Conservation (phyloP, 805 yeast genomes). For the Candida ponderosae region DNA sequence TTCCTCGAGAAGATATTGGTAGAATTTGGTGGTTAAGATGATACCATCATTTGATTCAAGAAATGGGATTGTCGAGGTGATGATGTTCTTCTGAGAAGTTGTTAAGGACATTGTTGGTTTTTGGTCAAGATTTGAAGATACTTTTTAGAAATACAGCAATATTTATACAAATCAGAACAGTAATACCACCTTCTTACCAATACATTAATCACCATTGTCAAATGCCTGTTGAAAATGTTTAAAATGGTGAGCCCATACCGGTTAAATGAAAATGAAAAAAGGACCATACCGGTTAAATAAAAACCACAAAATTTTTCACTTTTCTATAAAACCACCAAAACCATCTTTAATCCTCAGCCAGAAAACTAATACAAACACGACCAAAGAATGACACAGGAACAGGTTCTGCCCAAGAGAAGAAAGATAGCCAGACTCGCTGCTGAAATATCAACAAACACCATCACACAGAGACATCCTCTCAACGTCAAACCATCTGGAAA, state of each 20-base stretch:
- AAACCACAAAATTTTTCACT: too few relatives aligned
- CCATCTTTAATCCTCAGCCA: too few relatives aligned
- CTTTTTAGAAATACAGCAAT: too few relatives aligned
- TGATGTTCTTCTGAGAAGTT: constrained; percentile 23
- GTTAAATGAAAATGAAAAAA: too few relatives aligned
- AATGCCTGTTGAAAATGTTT: too few relatives aligned
- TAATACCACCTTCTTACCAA: too few relatives aligned
- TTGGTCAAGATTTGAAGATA: too few relatives aligned
- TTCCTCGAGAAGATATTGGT: constrained; percentile 43
- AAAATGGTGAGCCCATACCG: too few relatives aligned
- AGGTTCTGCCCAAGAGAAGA: constrained; percentile 9
- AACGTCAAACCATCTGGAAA: constrained; percentile 77
- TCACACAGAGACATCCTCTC: constrained; percentile 52
- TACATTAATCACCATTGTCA: too few relatives aligned
- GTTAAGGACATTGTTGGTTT: constrained; percentile 20
- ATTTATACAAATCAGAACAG: too few relatives aligned
- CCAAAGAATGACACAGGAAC: neutral
- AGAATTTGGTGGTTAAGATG: constrained; percentile 45
- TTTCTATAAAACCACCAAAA: too few relatives aligned
- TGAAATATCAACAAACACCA: constrained; percentile 19
- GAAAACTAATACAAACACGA: neutral
- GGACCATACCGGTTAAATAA: too few relatives aligned
- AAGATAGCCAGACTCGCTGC: constrained; percentile 5
- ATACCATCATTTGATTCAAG: constrained; percentile 48
- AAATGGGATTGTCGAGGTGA: constrained; percentile 47